Percentiles rank a stretch among this genome's conserved stretches.
phyloP scores from a whole-genome alignment of 768 basidiomycete genomes.

The Leccinum uliginosum region DNA sequence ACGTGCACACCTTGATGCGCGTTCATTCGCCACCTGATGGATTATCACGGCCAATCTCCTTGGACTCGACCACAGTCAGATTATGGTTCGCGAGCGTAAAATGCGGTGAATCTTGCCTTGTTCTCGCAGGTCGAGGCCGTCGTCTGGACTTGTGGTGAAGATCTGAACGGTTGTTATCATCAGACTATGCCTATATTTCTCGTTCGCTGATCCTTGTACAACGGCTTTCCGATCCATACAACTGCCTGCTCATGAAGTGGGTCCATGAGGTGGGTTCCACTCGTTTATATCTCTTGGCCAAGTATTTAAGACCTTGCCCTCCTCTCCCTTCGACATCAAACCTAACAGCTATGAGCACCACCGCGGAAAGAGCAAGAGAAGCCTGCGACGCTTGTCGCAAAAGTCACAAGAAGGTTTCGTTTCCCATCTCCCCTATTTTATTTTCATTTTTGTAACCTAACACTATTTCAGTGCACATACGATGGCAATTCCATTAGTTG shows the following conservation, averaged over 20 bases:
- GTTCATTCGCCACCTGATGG: conserved; percentile 1
- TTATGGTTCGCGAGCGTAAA: conserved; percentile 4
- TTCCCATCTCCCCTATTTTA: not conserved
- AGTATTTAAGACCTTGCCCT: conserved; percentile 18
- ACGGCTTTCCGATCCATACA: conserved; percentile 9
- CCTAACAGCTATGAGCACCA: conserved; percentile 15
- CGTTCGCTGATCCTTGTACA: conserved; percentile 7
- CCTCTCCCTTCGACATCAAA: not conserved
- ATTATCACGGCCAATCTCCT: conserved; percentile 4
- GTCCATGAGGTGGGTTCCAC: conserved; percentile 10
- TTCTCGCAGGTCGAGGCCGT: not conserved
- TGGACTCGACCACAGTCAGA: not conserved
- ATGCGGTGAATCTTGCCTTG: not conserved
- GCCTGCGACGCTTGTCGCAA: conserved; percentile 23
- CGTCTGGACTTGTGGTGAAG: conserved; percentile 8
- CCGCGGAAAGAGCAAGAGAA: conserved; percentile 22
- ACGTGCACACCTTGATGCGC: conserved; percentile 19
- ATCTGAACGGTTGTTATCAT: conserved; percentile 14
- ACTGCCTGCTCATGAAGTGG: conserved; percentile 1
- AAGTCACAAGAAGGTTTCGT: conserved; percentile 25
- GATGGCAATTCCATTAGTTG: conserved; percentile 11
- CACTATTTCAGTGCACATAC: conserved; percentile 15
- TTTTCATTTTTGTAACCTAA: not conserved
- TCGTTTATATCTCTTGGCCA: conserved; percentile 5
- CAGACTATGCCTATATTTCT: not conserved